A percentile compares a stretch with the other conserved stretches of the same genome.
phyloP scores from a whole-genome alignment of 495 filamentous ascomycete species.

The Acidomyces sp. region DNA sequence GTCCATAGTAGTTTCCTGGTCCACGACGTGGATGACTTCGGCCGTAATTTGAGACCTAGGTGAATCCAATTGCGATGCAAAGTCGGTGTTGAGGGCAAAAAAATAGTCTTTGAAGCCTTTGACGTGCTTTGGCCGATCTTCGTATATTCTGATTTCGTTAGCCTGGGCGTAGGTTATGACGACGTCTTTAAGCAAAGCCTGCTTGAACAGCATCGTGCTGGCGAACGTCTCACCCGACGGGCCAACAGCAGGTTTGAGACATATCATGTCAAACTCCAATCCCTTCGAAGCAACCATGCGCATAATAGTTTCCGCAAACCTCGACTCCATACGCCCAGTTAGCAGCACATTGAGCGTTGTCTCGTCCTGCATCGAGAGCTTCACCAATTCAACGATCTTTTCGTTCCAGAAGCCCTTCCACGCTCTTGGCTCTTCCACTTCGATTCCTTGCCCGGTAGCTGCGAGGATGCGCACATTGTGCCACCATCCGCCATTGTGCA shows the following conservation, averaged over 20 bases:
- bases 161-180: slow-evolving; percentile 73
- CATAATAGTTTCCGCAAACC: slow-evolving; percentile 67
- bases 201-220: slow-evolving; percentile 80
- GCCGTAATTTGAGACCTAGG: slow-evolving; percentile 49
- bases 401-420: slow-evolving; percentile 99
- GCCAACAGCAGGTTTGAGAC: slow-evolving; percentile 71
- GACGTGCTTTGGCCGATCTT: slow-evolving; percentile 53
- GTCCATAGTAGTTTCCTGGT: slow-evolving; percentile 61
- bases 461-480: slow-evolving; percentile 77
- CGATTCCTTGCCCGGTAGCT: slow-evolving; percentile 72
- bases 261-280: slow-evolving; percentile 78
- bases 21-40: slow-evolving; percentile 80
- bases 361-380: slow-evolving; percentile 71
- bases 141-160: slow-evolving; percentile 64
- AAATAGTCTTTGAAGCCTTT: slow-evolving; percentile 76
- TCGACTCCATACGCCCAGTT: slow-evolving; percentile 69
- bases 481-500: slow-evolving; percentile 92
- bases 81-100: slow-evolving; percentile 49
- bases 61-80: slow-evolving; percentile 26
- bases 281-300: slow-evolving; percentile 67
- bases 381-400: slow-evolving; percentile 63
- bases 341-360: slow-evolving; percentile 78
- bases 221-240: slow-evolving; percentile 62
- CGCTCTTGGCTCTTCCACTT: slow-evolving; percentile 64
- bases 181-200: slow-evolving; percentile 62